A percentile compares a stretch with the other conserved stretches of the same genome.
Evolutionary conservation across 805 yeast genomes (phyloP).

Genomic region (Grigorovia humatica): DNA sequence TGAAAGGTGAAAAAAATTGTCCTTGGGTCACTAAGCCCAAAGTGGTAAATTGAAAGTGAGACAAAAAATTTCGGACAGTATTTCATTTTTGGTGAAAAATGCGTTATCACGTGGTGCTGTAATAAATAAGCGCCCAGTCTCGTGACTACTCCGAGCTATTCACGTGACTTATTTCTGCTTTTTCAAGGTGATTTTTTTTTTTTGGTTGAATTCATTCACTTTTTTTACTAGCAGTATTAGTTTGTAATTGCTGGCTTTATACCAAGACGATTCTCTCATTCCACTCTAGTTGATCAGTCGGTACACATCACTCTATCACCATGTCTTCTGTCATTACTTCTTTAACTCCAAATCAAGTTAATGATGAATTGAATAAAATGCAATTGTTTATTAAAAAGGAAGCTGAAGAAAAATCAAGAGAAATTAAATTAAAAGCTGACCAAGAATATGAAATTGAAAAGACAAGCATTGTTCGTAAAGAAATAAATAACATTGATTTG

Average conservation of each 20-base stretch:
- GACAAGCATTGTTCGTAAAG: conserved; percentile 87
- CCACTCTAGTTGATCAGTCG: neutral
- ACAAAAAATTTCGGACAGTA: too few relatives aligned
- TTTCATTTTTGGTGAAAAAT: too few relatives aligned
- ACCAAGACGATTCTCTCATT: too few relatives aligned
- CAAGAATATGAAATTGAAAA: conserved; percentile 98
- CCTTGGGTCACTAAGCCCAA: too few relatives aligned
- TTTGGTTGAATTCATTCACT: too few relatives aligned
- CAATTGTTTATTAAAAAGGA: conserved; percentile 97
- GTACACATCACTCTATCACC: neutral
- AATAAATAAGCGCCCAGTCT: neutral
- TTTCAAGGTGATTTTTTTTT: too few relatives aligned
- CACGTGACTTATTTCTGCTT: neutral
- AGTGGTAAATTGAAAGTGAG: too few relatives aligned
- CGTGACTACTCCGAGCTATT: neutral
- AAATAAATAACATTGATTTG: conserved; percentile 78
- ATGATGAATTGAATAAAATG: conserved; percentile 93
- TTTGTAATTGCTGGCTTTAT: neutral
- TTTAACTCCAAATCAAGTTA: conserved; percentile 50
- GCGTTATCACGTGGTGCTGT: too few relatives aligned
- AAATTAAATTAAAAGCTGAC: conserved; percentile 89
- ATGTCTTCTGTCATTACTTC: conserved; percentile 31
- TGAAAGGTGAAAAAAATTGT: too few relatives aligned
- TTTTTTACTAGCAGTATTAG: neutral
- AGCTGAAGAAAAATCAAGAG: conserved; percentile 98